Evolutionary conservation across 805 yeast genomes (phyloP), one percentile per base, ranked within the genome.

Genomic region (Saturnispora saitoi): DNA sequence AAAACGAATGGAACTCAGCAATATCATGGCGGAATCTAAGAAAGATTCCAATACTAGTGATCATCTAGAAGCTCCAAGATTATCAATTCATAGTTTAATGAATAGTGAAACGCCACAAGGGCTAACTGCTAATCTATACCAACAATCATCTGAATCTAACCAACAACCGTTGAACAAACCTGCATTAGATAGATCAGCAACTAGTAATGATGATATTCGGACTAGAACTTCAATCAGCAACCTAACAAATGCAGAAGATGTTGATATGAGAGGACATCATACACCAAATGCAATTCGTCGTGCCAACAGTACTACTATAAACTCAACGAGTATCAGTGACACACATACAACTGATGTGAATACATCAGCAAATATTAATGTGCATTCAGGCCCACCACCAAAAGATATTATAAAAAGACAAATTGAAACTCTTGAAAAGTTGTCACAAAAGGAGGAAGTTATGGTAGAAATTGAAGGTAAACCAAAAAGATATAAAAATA

Each of bases 401-500:
- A 49, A 50, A 11, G 43, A 29, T 14, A 48, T 42, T 9, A 42
- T 58, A 43, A 62, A 58, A n/a, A 56, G 61, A 30, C 58, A 58
- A 45, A 58, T 57, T 3, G 51, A 58, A 42, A 56, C 55, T 26
- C 49, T 64, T 49, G 58, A 65, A 54, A 51, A 45, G 57, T 57
- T 56, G 68, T 70, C 58, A 52, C 68, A 52, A 20, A 42, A 56
- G 40, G 54, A 54, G 17, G 49, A 49, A 6, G 26, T 47, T 11
- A 51, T 45, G n/a, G 36, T 32, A 44, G 51, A 32, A n/a, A 24
- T 44, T 12, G 53, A 48, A 7, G 54, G 54, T 8, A 81, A 82
- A 63, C 90, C 93, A 2, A 75, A 65, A 48, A 67, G 85, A 55
- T 84, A 84, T 62, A 64, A 65, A 12, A 70, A 67, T 42, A 85